These are phyloP conservation scores for Phialophora chinensis DNA, from an alignment of 2,329 filamentous ascomycete genomes.

Conservation along the genomic window DNA sequence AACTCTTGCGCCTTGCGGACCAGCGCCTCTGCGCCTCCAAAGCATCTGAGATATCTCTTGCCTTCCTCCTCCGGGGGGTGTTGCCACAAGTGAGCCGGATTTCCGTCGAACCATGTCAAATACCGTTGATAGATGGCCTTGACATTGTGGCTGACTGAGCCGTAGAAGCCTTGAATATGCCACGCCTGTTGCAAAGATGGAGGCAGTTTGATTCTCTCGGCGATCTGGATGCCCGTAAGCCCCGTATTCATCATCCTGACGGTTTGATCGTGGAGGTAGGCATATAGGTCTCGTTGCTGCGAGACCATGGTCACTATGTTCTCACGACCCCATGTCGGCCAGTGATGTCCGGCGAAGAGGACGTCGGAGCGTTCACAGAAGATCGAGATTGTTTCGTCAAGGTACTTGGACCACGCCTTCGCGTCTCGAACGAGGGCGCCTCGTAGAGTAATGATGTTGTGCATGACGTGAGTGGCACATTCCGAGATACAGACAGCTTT, in stretches of 20 bases:
- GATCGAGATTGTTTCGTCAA: conserved; percentile 51
- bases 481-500: conserved; percentile 50
- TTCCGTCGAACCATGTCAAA: conserved; percentile 46
- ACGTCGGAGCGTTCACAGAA: conserved; percentile 45
- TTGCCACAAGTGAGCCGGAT: conserved; percentile 33
- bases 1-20: conserved; percentile 43
- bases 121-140: conserved; percentile 49
- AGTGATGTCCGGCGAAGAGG: conserved; percentile 49
- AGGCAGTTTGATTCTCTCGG: conserved; percentile 47
- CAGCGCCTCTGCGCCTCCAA: conserved; percentile 47
- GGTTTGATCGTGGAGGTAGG: conserved; percentile 51
- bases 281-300: conserved; percentile 51
- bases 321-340: conserved; percentile 51
- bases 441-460: conserved; percentile 52
- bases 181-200: conserved; percentile 43
- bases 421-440: conserved; percentile 52
- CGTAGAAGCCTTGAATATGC: conserved; percentile 43
- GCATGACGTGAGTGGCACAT: conserved; percentile 49
- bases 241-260: conserved; percentile 49
- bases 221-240: conserved; percentile 49
- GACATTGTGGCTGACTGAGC: conserved; percentile 48
- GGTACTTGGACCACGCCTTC: conserved; percentile 48
- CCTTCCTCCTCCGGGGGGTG: conserved; percentile 27
- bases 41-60: conserved; percentile 46
- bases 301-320: conserved; percentile 41